Evolutionary conservation across 192 early-diverging fungal genomes (phyloP), one percentile per base, ranked within the genome.

Genomic region (Cetraspora pellucida): DNA sequence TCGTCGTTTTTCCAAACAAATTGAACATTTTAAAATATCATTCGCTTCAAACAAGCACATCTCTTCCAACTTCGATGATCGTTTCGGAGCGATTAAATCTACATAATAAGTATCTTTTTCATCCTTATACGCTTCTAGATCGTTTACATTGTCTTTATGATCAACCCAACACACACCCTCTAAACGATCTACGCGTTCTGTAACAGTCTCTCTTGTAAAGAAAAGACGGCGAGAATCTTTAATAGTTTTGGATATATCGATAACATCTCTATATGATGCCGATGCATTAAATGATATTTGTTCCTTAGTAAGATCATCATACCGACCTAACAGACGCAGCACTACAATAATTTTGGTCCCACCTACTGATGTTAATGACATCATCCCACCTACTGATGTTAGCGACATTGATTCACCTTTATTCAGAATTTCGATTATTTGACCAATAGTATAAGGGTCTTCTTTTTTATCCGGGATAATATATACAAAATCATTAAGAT

Each of bases 101-200:
- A 83, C 64, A 65, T 87, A 87, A 74, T 86, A 89, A 14, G 85
- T 84, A 54, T 89, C 81, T 11, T 47, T 31, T 31, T 87, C 86
- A 46, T 84, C 87, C 76, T 88, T 88, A 78, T 84, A 87, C 14
- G 67, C 64, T 7, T 74, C 72, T n/a, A 89, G 79, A 37, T 81
- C 80, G 30, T 61, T 59, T 28, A 80, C 77, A 23, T 80, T 79
- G 14, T 82, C 78, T 8, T 71, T 72, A 72, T 90, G 88, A 10
- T 77, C 72, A 0, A 90, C 82, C 88, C 87, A 89, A 79, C 87
- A 90, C 60, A 82, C 83, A 25, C 89, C 89, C 58, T 87, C 85
- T 10, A 90, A 72, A 23, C 46, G 71, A 3, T 80, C 52, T 7
- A 81, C 77, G 21, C 45, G 14, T 16, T 74, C 75, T 8, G 82